Base-by-base conservation (phyloP, 2,329 filamentous ascomycete genomes). In the Microdochium nivale region DNA sequence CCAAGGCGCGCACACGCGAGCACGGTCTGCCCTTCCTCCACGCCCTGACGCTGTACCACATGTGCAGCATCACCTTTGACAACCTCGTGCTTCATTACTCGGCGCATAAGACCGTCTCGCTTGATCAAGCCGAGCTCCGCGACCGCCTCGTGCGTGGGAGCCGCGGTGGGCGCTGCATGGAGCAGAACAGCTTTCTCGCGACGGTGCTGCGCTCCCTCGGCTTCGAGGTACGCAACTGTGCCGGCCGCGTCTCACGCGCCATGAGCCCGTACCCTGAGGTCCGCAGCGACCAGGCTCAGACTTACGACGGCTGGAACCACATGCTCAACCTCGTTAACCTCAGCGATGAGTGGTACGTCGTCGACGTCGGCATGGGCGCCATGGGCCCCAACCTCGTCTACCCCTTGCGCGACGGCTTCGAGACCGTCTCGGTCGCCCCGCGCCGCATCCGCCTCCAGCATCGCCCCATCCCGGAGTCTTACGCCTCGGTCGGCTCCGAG, bases 111-210 rank as follows among this genome's bases (percentile, higher is more conserved):
- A 16, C 14, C 4, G 33, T 37, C 16, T 4, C 33, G 33, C 33
- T 37, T 14, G 33, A 37, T 16, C 33, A 7, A 14, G 33, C 16
- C 33, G 33, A 7, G 7, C 33, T 37, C 33, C 16, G 8, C 16
- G 33, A 37, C 5, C 33, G 33, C 14, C 8, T 37, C n/a, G 33
- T 37, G 7, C 33, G 33, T 14, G 7, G n/a, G 33, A 9, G 23
- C 11, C 44, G 44, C 21, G 44, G 44, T 3, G 48, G 48, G 4
- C 37, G 37, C 25, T 50, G 48, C 25, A 50, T 50, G 48, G 48
- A 50, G 48, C 32, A 35, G 19, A 50, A 24, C 27, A 50, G 13
- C n/a, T 19, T 50, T 16, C 25, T 50, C 7, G 21, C 21, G 14
- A 25, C 21, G 9, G 19, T 50, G 16, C 32, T 50, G 30, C 48